Percentiles rank a stretch among this genome's conserved stretches.
phyloP scores from a whole-genome alignment of 495 filamentous ascomycete species.

The Neurospora discreta region DNA sequence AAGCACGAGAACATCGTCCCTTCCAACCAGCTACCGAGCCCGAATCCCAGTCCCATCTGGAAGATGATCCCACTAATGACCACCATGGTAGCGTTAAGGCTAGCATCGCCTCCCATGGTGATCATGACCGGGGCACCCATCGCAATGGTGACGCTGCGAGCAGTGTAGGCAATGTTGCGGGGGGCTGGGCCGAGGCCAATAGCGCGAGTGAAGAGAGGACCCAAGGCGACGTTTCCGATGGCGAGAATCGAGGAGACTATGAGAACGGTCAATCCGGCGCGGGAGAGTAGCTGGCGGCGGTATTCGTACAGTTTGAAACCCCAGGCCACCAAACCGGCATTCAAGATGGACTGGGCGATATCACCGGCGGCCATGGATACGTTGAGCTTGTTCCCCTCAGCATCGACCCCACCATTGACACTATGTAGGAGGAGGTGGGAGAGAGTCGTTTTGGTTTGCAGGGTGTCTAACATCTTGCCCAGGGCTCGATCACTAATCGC shows the following conservation, averaged over 20 bases:
- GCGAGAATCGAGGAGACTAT: conserved; percentile 21
- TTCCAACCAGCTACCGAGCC: conserved; percentile 26
- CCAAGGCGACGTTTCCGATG: conserved; percentile 24
- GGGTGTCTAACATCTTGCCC: conserved; percentile 17
- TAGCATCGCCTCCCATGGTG: conserved; percentile 26
- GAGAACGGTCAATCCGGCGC: conserved; percentile 27
- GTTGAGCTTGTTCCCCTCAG: neutral
- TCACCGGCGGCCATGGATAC: conserved; percentile 30
- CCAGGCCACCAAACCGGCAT: conserved; percentile 34
- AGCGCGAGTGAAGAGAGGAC: conserved; percentile 22
- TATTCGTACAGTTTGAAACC: conserved; percentile 40
- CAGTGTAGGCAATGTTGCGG: conserved; percentile 31
- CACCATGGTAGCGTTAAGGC: conserved; percentile 33
- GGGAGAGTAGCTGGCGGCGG: conserved; percentile 26
- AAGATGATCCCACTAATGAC: conserved; percentile 35
- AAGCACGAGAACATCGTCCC: conserved; percentile 2
- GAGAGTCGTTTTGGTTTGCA: conserved; percentile 24
- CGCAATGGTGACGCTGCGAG: conserved; percentile 35
- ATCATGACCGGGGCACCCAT: conserved; percentile 28
- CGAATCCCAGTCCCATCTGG: conserved; percentile 29
- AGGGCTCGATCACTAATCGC: conserved; percentile 15
- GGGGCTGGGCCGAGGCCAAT: conserved; percentile 19
- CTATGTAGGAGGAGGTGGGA: conserved; percentile 20
- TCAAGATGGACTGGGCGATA: conserved; percentile 29
- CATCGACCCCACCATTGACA: neutral